Percentiles rank a stretch among this genome's conserved stretches.
These are phyloP conservation scores for Paecilomyces dactylethromorphus DNA, from an alignment of 2,329 filamentous ascomycete species.

Conservation along the genomic window DNA sequence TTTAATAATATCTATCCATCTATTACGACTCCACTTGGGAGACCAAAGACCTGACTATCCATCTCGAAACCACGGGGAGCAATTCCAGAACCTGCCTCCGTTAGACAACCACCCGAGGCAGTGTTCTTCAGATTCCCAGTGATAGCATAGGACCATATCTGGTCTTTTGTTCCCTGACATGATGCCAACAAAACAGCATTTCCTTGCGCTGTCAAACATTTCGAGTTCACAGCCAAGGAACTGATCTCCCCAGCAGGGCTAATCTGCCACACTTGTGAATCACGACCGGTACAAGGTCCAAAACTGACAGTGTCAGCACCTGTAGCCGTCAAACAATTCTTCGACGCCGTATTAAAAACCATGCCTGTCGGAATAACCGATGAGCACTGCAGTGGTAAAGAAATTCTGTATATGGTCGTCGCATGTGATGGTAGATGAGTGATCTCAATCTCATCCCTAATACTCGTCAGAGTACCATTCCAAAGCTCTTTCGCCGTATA, in stretches of 20 bases:
- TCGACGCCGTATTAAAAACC: conserved; percentile 45
- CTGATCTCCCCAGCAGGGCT: conserved; percentile 27
- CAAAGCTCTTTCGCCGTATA: conserved; percentile 39
- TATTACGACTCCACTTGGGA: conserved; percentile 34
- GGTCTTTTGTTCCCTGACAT: conserved; percentile 15
- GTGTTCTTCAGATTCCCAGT: conserved; percentile 39
- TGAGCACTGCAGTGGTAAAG: conserved; percentile 18
- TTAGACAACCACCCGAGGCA: conserved; percentile 30
- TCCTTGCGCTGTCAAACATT: conserved; percentile 25
- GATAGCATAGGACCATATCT: conserved; percentile 39
- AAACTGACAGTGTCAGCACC: conserved; percentile 24
- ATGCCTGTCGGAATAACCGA: conserved; percentile 39
- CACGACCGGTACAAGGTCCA: conserved; percentile 29
- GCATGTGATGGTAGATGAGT: conserved; percentile 29
- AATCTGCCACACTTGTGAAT: conserved; percentile 40
- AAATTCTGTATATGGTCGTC: conserved; percentile 39
- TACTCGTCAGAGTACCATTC: conserved; percentile 25
- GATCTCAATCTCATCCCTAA: conserved; percentile 18
- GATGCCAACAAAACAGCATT: conserved; percentile 7
- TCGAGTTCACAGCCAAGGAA: conserved; percentile 27
- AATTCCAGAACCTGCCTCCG: conserved; percentile 24
- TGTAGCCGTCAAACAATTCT: conserved; percentile 36
- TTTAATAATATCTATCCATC: background rate
- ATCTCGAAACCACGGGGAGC: conserved; percentile 29
- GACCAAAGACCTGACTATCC: conserved; percentile 42